phyloP scores from a whole-genome alignment of 148 eudicot genomes.

The Amaranthus palmeri region DNA sequence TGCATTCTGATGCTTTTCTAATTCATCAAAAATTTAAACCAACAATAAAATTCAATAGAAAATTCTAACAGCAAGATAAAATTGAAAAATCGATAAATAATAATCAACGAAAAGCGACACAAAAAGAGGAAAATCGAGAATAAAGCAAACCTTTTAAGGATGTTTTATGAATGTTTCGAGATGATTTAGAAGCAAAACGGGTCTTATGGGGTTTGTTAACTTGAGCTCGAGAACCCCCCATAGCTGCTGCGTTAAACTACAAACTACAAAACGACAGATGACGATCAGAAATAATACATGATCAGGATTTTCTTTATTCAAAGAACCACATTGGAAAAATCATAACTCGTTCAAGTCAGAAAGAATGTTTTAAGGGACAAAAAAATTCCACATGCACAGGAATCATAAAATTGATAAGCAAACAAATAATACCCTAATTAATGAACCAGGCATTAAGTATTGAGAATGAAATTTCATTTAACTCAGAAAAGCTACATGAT shows the following conservation, averaged over 20 bases:
- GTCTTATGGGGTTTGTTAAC: constrained; percentile 79
- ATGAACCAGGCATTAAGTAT: no score
- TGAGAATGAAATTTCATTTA: no score
- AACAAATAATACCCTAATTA: no score
- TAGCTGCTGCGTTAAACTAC: constrained; percentile 11
- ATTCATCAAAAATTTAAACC: constrained; percentile 4
- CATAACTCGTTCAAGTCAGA: no score
- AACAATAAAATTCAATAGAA: neutral
- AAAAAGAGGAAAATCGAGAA: neutral
- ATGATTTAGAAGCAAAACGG: constrained; percentile 81
- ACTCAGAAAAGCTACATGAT: no score
- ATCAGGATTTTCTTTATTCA: no score
- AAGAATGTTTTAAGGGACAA: no score
- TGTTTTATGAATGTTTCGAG: constrained; percentile 73
- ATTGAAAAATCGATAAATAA: neutral
- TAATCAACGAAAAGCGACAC: neutral
- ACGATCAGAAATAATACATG: no score
- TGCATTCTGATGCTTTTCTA: constrained; percentile 57
- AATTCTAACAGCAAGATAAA: neutral
- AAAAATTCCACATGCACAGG: no score
- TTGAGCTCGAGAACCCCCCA: constrained; percentile 73
- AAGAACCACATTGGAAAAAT: no score
- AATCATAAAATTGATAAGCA: no score
- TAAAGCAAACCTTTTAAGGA: constrained; percentile 50
- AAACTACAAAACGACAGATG: no score